These are phyloP conservation scores for Candida pseudoviswanathii DNA, from an alignment of 1,139 yeast species.

Conservation along the genomic window DNA sequence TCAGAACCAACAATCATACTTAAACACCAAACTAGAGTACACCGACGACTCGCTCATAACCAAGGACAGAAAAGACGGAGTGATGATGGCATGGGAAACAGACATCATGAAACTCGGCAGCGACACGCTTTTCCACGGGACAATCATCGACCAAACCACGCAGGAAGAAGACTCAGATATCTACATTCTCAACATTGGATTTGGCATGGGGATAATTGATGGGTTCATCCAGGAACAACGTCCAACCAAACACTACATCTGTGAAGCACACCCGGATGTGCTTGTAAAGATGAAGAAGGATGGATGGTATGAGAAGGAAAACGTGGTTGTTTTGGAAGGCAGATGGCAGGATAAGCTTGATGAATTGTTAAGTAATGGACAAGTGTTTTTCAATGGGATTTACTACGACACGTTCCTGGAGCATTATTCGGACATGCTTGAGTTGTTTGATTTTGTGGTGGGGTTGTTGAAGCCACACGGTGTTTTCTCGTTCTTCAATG, in stretches of 20 bases:
- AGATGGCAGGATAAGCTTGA: conserved; percentile 89
- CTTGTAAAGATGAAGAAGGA: conserved; percentile 63
- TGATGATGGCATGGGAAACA: conserved; percentile 97
- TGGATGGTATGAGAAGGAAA: conserved; percentile 82
- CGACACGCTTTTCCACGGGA: conserved; percentile 55
- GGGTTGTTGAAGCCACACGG: conserved; percentile 83
- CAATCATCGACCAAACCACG: conserved; percentile 17
- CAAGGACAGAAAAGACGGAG: conserved; percentile 77
- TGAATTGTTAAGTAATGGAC: conserved; percentile 60
- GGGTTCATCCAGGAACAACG: conserved; percentile 59
- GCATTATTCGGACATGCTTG: conserved; percentile 82
- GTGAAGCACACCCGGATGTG: conserved; percentile 96
- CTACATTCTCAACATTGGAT: conserved; percentile 79
- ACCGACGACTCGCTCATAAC: conserved; percentile 74
- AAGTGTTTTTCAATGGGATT: conserved; percentile 80
- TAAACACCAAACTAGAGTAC: conserved; percentile 69
- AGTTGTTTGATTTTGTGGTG: conserved; percentile 76
- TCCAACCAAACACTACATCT: conserved; percentile 79
- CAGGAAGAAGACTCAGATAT: conserved; percentile 41
- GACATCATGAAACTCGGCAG: conserved; percentile 82
- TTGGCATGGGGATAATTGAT: conserved; percentile 97
- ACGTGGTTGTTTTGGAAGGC: conserved; percentile 78
- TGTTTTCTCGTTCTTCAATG: conserved; percentile 87
- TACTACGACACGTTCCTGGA: conserved; percentile 95
- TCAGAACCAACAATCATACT: conserved; percentile 63